Evolutionary conservation across 305 asterid species (phyloP).

Genomic region (Euphrasia arctica): DNA sequence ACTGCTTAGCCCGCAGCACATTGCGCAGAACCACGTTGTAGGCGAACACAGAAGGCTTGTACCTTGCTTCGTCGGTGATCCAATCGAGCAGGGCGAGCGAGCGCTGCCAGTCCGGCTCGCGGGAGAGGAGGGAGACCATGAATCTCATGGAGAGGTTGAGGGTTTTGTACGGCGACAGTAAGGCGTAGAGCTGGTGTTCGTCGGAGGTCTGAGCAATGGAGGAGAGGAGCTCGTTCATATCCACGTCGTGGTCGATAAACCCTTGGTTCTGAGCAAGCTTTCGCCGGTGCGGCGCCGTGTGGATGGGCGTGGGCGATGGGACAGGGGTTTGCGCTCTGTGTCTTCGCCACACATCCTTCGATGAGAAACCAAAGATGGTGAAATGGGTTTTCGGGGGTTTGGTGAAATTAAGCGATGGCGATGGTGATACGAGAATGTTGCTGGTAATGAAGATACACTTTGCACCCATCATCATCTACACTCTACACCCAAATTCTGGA

Average conservation of each 20-base stretch:
- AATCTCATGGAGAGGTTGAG: slow-evolving; percentile 60
- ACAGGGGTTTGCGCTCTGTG: neutral
- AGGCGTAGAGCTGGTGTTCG: slow-evolving; percentile 59
- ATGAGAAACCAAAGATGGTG: slow-evolving; percentile 36
- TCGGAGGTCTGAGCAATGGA: slow-evolving; percentile 58
- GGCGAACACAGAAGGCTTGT: slow-evolving; percentile 79
- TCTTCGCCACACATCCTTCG: slow-evolving; percentile 42
- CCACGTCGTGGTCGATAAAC: slow-evolving; percentile 58
- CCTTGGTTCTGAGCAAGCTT: slow-evolving; percentile 22
- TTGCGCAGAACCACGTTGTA: slow-evolving; percentile 88
- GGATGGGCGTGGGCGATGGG: slow-evolving; percentile 3
- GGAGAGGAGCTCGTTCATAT: slow-evolving; percentile 62
- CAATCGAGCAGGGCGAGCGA: slow-evolving; percentile 90
- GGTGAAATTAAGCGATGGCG: neutral
- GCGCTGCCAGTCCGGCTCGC: slow-evolving; percentile 82
- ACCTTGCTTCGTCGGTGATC: slow-evolving; percentile 70
- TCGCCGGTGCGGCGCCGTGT: slow-evolving; percentile 29
- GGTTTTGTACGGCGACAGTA: slow-evolving; percentile 65
- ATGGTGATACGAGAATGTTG: neutral
- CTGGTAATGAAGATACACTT: neutral
- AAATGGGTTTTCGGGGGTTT: slow-evolving; percentile 21
- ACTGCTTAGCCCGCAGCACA: slow-evolving; percentile 72
- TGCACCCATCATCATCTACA: neutral
- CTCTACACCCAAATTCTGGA: too few relatives aligned
- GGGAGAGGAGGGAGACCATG: slow-evolving; percentile 77